Base-by-base conservation (phyloP, 2,329 filamentous ascomycete species). In the Alternaria sp. region DNA sequence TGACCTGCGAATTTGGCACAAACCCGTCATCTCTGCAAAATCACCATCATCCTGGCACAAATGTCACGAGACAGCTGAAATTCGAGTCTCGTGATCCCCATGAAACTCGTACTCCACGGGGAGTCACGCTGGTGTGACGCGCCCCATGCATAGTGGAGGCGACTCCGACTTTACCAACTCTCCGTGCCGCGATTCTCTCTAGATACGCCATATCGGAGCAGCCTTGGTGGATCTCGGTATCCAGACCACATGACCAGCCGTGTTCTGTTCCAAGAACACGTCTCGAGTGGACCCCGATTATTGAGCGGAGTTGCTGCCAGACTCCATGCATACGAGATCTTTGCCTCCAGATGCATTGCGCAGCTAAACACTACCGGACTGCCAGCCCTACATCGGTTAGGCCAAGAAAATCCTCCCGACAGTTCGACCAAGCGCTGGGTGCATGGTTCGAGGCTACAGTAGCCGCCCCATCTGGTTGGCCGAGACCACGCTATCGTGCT, bases 401-500 rank as follows among this genome's bases (percentile, higher is more conserved):
- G 15, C 45, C 9, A 32, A 6, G 23, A 50, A 57, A 73, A 72
- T 70, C 64, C 59, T 70, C 54, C 72, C 72, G 72, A 66, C 61
- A 74, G 65, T 71, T 66, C 66, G 61, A 65, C 72, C 72, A 69
- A 62, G 66, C 56, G 62, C 59, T 46, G 23, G 28, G 17, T 47
- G 19, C 45, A 57, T 40, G 21, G 54, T 43, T 45, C 45, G 43
- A 56, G 47, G 57, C 65, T 59, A 44, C 23, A 3, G 45, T 54
- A 49, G 50, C 59, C 62, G 56, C 61, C 57, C 25, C 36, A 21
- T 57, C 43, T 64, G 58, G 52, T 54, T 59, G 61, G 67, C 60
- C 66, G 54, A 72, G 64, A 63, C 58, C 49, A 54, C 61, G 59
- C 69, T 68, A 68, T 47, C 43, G 15, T 23, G 46, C 25, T 54